Evolutionary conservation across 2,329 filamentous ascomycete species (phyloP), one percentile per base, ranked within the genome.

Genomic region (Endocalyx cinctus): DNA sequence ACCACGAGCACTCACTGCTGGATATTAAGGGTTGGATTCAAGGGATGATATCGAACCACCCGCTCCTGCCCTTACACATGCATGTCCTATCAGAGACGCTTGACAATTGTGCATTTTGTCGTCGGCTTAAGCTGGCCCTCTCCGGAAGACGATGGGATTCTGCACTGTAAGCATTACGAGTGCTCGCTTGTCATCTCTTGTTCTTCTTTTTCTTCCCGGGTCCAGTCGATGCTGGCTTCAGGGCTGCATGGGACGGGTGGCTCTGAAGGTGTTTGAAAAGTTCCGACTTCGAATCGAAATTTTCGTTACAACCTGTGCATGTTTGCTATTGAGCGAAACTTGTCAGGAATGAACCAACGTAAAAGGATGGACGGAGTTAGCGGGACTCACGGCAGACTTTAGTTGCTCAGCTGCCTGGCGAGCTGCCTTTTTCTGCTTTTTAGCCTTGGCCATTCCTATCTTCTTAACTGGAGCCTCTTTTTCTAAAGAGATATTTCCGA

Each of bases 211-310:
- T 68, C 43, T 59, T 66, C 20, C 47, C 43, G 4, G 51, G 37
- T 43, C 53, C 59, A 27, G 36, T 29, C 19, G 42, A 22, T 34
- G 37, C 16, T 45, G 17, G 26, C 17, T 65, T 54, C 3, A 66
- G 65, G 18, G 77, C 74, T 5, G 81, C 83, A 62, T 92, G 85
- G 8, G 64, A 64, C 13, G 74, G 60, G 8, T 8, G 8, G 8
- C 79, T 72, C 41, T 77, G 75, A 37, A 92, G 70, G 57, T 94
- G 87, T 33, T 74, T 66, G 55, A 90, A 90, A 13, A 94, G 60
- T 45, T 78, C 79, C 5, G 76, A 83, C 46, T 79, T 82, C 2
- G 82, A 87, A 0, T 74, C 43, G 35, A 75, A 77, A 1, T 38
- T 42, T 37, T 62, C 59, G 3, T 59, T 52, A 45, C 73, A 77